Evolutionary conservation across 2,329 filamentous ascomycete genomes (phyloP).

Genomic region (Xenosphaeropsis pyriputrescens): DNA sequence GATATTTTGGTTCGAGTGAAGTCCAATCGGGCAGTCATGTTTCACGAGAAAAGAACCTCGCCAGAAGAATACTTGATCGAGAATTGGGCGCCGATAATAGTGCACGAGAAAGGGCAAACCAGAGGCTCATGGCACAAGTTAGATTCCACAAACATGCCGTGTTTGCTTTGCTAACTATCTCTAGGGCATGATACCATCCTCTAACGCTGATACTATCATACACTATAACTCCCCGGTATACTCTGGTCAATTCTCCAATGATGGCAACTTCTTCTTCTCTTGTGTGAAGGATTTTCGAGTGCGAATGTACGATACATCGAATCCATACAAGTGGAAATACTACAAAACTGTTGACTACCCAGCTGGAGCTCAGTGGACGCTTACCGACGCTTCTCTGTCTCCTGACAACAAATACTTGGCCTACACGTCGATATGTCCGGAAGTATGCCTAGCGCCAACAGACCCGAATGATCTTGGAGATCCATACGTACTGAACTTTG

Average conservation of each 20-base stretch:
- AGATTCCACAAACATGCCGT: conserved; percentile 6
- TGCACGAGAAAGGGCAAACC: conserved; percentile 43
- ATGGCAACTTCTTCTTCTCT: conserved; percentile 94
- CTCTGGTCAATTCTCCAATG: conserved; percentile 90
- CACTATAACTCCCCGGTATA: conserved; percentile 81
- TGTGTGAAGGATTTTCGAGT: conserved; percentile 89
- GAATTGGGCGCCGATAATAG: conserved; percentile 61
- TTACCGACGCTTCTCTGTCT: conserved; percentile 83
- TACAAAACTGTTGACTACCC: conserved; percentile 84
- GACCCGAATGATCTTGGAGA: conserved; percentile 72
- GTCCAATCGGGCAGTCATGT: conserved; percentile 30
- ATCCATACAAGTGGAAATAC: conserved; percentile 88
- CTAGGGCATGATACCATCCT: conserved; percentile 63
- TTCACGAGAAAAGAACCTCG: conserved; percentile 40
- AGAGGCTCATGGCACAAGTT: conserved; percentile 54
- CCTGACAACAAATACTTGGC: conserved; percentile 87
- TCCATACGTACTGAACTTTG: conserved; percentile 65
- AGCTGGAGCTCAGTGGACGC: conserved; percentile 73
- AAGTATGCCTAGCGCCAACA: conserved; percentile 76
- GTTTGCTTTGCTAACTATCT: background rate
- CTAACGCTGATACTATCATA: conserved; percentile 70
- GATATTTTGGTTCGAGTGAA: conserved; percentile 61
- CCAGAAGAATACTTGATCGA: conserved; percentile 61
- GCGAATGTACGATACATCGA: conserved; percentile 94
- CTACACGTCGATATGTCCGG: conserved; percentile 75